Evolutionary conservation across 2,329 filamentous ascomycete genomes (phyloP).

Genomic region (Didymella exigua): DNA sequence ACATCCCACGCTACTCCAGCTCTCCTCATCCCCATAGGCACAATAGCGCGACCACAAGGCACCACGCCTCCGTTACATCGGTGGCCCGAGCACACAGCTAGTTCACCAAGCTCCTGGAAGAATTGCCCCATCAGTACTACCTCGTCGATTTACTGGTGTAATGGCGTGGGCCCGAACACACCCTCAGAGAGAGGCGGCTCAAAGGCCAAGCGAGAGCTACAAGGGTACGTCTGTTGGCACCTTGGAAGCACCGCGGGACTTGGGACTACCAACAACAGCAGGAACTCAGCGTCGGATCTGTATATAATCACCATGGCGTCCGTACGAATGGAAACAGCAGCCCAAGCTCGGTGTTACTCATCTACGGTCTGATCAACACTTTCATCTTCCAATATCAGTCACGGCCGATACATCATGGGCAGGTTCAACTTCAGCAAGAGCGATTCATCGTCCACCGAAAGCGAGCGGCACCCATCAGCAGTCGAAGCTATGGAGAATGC

Average conservation of each 20-base stretch:
- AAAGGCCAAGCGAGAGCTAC: slow-evolving; percentile 16
- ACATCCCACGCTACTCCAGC: background rate
- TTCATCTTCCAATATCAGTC: background rate
- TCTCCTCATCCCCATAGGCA: slow-evolving; percentile 2
- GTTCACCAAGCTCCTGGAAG: background rate
- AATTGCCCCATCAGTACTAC: background rate
- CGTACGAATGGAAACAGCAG: slow-evolving; percentile 7
- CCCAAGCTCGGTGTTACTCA: slow-evolving; percentile 8
- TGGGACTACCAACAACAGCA: slow-evolving; percentile 7
- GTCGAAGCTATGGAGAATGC: slow-evolving; percentile 25
- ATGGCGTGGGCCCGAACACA: slow-evolving; percentile 11
- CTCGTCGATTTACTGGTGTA: background rate
- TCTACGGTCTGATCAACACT: background rate
- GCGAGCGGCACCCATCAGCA: slow-evolving; percentile 28
- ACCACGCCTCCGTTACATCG: background rate
- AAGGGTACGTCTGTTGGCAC: slow-evolving; percentile 14
- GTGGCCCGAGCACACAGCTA: background rate
- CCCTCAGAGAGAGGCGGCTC: slow-evolving; percentile 3
- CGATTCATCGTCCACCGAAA: slow-evolving; percentile 10
- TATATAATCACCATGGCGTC: slow-evolving; percentile 14
- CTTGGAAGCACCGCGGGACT: slow-evolving; percentile 10
- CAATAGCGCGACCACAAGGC: background rate
- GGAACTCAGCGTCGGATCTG: slow-evolving; percentile 1
- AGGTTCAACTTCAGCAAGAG: slow-evolving; percentile 20
- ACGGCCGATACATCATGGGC: slow-evolving; percentile 1